Percentiles rank a stretch among this genome's conserved stretches.
Conservation (phyloP, 2,329 filamentous ascomycete genomes). For the Westerdykella aurantiaca region DNA sequence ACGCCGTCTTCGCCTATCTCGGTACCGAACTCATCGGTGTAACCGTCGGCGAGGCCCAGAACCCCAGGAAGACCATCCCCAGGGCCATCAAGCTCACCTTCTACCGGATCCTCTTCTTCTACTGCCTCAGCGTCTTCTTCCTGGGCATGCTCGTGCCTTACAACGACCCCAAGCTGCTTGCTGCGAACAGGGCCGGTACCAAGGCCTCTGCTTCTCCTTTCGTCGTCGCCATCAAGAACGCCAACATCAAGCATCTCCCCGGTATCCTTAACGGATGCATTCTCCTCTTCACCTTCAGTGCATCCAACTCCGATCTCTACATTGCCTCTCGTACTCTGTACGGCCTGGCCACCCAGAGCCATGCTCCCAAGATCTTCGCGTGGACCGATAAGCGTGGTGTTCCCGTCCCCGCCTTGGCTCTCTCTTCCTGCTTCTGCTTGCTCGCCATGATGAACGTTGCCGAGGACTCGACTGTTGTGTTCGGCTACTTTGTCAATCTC, state of each 20-base stretch:
- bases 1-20: slow-evolving; percentile 72
- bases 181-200: slow-evolving; percentile 47
- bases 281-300: slow-evolving; percentile 69
- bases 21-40: slow-evolving; percentile 71
- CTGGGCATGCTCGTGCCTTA: slow-evolving; percentile 74
- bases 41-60: slow-evolving; percentile 73
- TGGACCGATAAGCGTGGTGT: slow-evolving; percentile 67
- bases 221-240: slow-evolving; percentile 64
- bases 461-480: slow-evolving; percentile 38
- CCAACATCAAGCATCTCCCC: slow-evolving; percentile 57
- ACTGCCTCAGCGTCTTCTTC: slow-evolving; percentile 66
- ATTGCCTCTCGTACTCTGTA: slow-evolving; percentile 67
- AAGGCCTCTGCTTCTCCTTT: slow-evolving; percentile 64
- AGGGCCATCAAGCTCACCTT: slow-evolving; percentile 75
- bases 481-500: slow-evolving; percentile 46
- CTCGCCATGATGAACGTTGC: slow-evolving; percentile 57
- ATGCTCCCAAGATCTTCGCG: slow-evolving; percentile 66
- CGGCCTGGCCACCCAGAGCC: slow-evolving; percentile 64
- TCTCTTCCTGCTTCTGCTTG: slow-evolving; percentile 58
- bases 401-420: slow-evolving; percentile 58
- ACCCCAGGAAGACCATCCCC: slow-evolving; percentile 70
- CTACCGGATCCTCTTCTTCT: slow-evolving; percentile 77
- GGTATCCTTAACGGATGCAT: slow-evolving; percentile 56
- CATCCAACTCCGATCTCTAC: slow-evolving; percentile 72
- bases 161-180: slow-evolving; percentile 55